phyloP scores from a whole-genome alignment of 371 early-diverging fungal species.

The Syncephalis plumigaleata region DNA sequence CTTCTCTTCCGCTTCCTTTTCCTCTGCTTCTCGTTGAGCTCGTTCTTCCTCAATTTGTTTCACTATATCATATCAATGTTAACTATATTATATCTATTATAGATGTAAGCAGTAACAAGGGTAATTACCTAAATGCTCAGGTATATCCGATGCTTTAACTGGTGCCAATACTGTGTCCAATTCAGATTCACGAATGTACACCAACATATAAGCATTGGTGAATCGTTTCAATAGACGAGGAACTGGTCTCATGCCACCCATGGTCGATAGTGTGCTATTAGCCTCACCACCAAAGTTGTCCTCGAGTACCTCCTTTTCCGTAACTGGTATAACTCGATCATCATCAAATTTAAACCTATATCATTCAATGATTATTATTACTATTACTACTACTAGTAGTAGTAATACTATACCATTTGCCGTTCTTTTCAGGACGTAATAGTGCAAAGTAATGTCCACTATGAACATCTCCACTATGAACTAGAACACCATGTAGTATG shows the following conservation, averaged over 20 bases:
- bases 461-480: constrained; percentile 90
- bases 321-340: constrained; percentile 80
- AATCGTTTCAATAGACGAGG: constrained; percentile 38
- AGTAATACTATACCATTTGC: constrained; percentile 42
- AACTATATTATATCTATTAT: constrained; percentile 57
- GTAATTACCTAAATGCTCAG: constrained; percentile 57
- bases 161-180: constrained; percentile 53
- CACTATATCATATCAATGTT: constrained; percentile 18
- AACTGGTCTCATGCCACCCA: constrained; percentile 11
- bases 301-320: constrained; percentile 79
- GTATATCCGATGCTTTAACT: constrained; percentile 49
- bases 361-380: neutral
- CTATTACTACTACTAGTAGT: neutral
- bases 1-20: constrained; percentile 49
- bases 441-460: constrained; percentile 98
- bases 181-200: constrained; percentile 72
- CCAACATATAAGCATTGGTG: constrained; percentile 95
- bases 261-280: constrained; percentile 7
- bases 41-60: constrained; percentile 37
- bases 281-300: constrained; percentile 89
- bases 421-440: constrained; percentile 58
- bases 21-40: constrained; percentile 25
- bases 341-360: constrained; percentile 88
- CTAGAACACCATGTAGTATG: constrained; percentile 82
- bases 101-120: too few relatives aligned